Evolutionary conservation across 768 basidiomycete species (phyloP).

Genomic region (Tricholoma matsutake): DNA sequence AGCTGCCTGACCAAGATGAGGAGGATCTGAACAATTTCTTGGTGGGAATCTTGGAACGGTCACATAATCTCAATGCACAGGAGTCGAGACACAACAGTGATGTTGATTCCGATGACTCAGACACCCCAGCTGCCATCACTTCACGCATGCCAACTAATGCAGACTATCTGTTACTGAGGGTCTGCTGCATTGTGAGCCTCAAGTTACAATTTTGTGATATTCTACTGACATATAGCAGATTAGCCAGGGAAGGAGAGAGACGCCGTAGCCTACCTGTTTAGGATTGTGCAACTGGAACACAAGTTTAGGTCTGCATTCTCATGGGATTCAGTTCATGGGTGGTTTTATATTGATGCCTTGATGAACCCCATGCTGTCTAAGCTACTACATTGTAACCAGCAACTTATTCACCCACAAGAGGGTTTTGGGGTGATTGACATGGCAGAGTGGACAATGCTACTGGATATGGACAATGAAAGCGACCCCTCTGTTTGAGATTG

Average conservation of each 20-base stretch:
- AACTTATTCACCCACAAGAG: background rate
- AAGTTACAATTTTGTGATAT: background rate
- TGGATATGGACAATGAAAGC: background rate
- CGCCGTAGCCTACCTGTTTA: background rate
- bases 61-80: background rate
- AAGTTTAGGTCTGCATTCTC: background rate
- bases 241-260: constrained; percentile 1
- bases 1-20: background rate
- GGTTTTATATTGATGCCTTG: constrained; percentile 2
- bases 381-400: background rate
- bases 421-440: background rate
- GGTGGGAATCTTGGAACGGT: constrained; percentile 1
- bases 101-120: background rate
- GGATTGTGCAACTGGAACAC: background rate
- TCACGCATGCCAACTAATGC: background rate
- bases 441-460: background rate
- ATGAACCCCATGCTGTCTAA: background rate
- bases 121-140: background rate
- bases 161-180: constrained; percentile 1
- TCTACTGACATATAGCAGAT: background rate
- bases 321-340: background rate
- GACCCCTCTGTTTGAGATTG: background rate
- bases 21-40: background rate
- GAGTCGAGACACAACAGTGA: background rate
- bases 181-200: background rate